Base-by-base conservation (phyloP, 2,329 filamentous ascomycete genomes). In the Raffaelea ambrosiae region DNA sequence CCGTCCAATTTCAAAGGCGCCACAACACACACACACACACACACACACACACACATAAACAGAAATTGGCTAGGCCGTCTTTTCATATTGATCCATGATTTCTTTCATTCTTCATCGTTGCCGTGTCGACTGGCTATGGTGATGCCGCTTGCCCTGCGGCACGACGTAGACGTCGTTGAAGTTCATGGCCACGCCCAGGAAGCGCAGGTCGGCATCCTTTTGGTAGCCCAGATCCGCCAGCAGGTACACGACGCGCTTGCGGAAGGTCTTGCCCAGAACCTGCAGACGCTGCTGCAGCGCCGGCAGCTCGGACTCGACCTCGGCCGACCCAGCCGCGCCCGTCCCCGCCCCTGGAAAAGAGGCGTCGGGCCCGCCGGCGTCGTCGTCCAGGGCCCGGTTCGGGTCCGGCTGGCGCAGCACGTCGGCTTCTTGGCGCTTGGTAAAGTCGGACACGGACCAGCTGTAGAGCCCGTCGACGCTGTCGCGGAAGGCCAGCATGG, bases 181-280 rank as follows among this genome's bases (percentile, higher is more conserved):
- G 67, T 97, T 98, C 88, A 98, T 97, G 38, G 93, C 87, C 42
- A 97, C 89, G 36, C 88, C 93, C 55, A 98, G 69, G 72, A 97
- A 97, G 47, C 91, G 77, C 82, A 98, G 88, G 64, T 98, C 93
- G 45, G 90, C 83, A 63, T 98, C 93, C 1, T 89, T 84, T 66
- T 97, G 91, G 66, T 94, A 91, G 9, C 88, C 86, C 53, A 98
- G 66, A 63, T 98, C 94, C 14, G 93, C 89, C 3, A 98, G 71
- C 47, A 98, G 69, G 38, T 90, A 73, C 62, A 88, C 88, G 43
- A 97, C 76, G 23, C 86, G 79, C 1, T 77, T 75, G 51, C 81
- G 77, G 69, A 97, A 98, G 50, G 88, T 85, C 13, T 74, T 70
- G 10, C 86, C 83, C 11, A 97, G 73, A 35, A 82, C 74, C 23